A percentile compares a stretch with the other conserved stretches of the same genome.
phyloP scores from a whole-genome alignment of 2,329 filamentous ascomycete genomes.

The Talaromyces pinophilus region DNA sequence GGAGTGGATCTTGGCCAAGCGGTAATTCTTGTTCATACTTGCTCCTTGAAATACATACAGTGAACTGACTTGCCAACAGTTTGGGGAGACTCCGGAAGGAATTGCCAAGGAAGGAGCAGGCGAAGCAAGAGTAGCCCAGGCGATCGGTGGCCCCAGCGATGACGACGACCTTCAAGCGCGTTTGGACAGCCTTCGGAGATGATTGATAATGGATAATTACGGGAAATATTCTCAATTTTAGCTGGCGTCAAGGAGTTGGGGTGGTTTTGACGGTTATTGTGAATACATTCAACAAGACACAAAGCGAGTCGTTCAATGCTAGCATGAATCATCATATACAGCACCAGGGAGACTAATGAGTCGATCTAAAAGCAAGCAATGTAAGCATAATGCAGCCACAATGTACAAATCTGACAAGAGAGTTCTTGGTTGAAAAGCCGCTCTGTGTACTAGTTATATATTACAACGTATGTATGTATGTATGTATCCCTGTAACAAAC shows the following conservation, averaged over 20 bases:
- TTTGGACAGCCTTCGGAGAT: conserved; percentile 77
- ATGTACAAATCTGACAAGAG: neutral
- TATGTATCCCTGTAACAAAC: neutral
- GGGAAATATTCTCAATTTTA: neutral
- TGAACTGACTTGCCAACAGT: conserved; percentile 53
- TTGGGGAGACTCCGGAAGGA: conserved; percentile 87
- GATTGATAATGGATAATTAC: neutral
- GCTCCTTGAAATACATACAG: neutral
- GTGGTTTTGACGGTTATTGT: neutral
- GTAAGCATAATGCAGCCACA: neutral
- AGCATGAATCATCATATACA: neutral
- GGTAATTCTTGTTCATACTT: conserved; percentile 57
- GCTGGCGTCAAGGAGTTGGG: conserved; percentile 17
- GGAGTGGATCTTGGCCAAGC: conserved; percentile 88
- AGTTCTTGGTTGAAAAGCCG: neutral
- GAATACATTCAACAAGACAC: neutral
- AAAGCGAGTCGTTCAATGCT: neutral
- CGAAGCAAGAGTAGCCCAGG: conserved; percentile 81
- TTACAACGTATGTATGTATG: neutral
- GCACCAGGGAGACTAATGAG: neutral
- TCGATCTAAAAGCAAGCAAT: neutral
- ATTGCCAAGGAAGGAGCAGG: conserved; percentile 71
- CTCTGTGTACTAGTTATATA: neutral
- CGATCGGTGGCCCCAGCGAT: conserved; percentile 64
- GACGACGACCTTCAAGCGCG: conserved; percentile 94